Evolutionary conservation across 1,139 yeast species (phyloP).

Genomic region (Meyerozyma carpophila): DNA sequence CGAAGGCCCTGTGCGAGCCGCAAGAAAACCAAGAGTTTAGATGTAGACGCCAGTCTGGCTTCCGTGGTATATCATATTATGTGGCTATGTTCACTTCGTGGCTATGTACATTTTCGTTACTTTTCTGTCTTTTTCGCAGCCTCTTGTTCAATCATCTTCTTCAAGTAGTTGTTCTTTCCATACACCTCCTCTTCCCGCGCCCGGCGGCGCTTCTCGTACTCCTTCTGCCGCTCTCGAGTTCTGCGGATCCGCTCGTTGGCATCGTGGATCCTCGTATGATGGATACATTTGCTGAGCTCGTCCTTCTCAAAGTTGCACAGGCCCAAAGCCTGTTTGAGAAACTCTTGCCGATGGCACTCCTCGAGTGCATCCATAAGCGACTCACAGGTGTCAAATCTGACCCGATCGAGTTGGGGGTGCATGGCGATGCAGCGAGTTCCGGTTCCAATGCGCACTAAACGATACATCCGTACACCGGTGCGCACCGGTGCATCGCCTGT

Average conservation of each 20-base stretch:
- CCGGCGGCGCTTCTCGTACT: slow-evolving; percentile 52
- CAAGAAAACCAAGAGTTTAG: too few relatives aligned
- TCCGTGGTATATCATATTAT: too few relatives aligned
- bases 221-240: slow-evolving; percentile 53
- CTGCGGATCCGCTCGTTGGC: slow-evolving; percentile 57
- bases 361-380: slow-evolving; percentile 84
- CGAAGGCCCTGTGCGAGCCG: too few relatives aligned
- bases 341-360: slow-evolving; percentile 76
- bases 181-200: slow-evolving; percentile 69
- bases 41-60: too few relatives aligned
- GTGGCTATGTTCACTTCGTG: not conserved
- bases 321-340: slow-evolving; percentile 72
- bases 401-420: slow-evolving; percentile 47
- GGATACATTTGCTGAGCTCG: slow-evolving; percentile 72
- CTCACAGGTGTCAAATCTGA: slow-evolving; percentile 56
- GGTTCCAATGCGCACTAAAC: not conserved
- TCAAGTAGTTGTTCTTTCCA: slow-evolving; percentile 72
- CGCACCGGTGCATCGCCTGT: too few relatives aligned
- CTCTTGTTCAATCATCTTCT: slow-evolving; percentile 51
- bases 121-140: slow-evolving; percentile 11
- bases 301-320: slow-evolving; percentile 82
- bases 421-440: slow-evolving; percentile 12
- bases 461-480: too few relatives aligned
- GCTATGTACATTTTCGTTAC: not conserved
- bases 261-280: slow-evolving; percentile 66